Evolutionary conservation across 228 moss, liverwort and hornwort genomes (phyloP).

Genomic region (Sphagnum fallax): DNA sequence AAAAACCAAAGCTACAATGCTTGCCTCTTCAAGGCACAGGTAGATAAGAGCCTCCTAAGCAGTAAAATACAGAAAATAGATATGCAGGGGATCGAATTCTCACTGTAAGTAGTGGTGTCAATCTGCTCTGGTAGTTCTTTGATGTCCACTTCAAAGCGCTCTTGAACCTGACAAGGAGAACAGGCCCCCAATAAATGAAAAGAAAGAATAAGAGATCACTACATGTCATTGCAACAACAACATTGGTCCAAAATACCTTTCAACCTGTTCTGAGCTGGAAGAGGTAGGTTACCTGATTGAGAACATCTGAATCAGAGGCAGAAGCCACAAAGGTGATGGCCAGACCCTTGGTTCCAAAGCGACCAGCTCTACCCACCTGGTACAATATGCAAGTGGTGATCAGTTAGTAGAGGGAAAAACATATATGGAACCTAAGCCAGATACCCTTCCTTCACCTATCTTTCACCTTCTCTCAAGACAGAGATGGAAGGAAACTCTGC

Average conservation of each 20-base stretch:
- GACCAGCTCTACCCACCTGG: slow-evolving; percentile 93
- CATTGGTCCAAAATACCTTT: no score
- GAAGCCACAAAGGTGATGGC: slow-evolving; percentile 96
- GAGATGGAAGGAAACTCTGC: no score
- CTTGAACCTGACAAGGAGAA: slow-evolving; percentile 29
- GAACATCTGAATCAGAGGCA: slow-evolving; percentile 89
- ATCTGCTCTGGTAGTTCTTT: slow-evolving; percentile 47
- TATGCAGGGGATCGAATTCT: not conserved
- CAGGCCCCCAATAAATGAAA: no score
- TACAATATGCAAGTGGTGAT: not conserved
- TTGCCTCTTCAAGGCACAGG: not conserved
- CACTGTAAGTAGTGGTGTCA: slow-evolving; percentile 46
- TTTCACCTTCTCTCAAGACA: no score
- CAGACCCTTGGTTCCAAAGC: slow-evolving; percentile 91
- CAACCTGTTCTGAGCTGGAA: no score
- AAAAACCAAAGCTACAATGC: no score
- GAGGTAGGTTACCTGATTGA: slow-evolving; percentile 59
- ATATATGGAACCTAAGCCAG: not conserved
- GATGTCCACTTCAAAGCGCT: slow-evolving; percentile 49
- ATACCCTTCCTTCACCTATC: not conserved
- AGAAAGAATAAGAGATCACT: no score
- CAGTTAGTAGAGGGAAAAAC: not conserved
- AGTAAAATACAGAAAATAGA: not conserved
- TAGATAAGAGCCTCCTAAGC: not conserved
- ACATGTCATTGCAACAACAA: no score